Evolutionary conservation across 345 rosid species (phyloP).

Genomic region (Acer saccharum): DNA sequence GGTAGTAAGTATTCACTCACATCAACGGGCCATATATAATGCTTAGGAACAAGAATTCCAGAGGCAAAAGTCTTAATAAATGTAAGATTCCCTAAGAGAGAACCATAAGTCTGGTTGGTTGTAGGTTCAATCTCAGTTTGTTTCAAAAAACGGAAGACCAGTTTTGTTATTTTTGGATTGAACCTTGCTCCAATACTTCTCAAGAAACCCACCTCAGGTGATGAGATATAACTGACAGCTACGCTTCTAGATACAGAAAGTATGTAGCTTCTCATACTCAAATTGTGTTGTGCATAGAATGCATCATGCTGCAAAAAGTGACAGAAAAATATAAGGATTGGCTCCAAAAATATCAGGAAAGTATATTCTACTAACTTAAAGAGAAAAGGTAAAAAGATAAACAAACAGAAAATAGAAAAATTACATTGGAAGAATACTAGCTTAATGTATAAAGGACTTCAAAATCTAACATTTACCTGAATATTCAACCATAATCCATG

Average conservation of each 20-base stretch:
- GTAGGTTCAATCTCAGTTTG: conserved; percentile 59
- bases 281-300: conserved; percentile 68
- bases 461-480: conserved; percentile 49
- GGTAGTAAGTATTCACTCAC: conserved; percentile 48
- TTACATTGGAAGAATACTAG: too few species aligned
- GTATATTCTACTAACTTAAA: not conserved
- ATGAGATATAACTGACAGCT: conserved; percentile 60
- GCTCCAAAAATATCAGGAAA: not conserved
- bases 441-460: too few species aligned
- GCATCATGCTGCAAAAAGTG: conserved; percentile 61
- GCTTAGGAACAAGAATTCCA: conserved; percentile 84
- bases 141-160: conserved; percentile 64
- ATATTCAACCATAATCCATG: conserved; percentile 72
- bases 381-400: not conserved
- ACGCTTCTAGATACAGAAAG: conserved; percentile 50
- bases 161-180: conserved; percentile 46
- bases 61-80: conserved; percentile 90
- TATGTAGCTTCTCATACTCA: conserved; percentile 71
- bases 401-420: conserved; percentile 6
- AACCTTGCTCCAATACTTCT: conserved; percentile 49
- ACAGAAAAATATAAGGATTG: conserved; percentile 13
- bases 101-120: conserved; percentile 72
- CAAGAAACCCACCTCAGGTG: conserved; percentile 84
- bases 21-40: conserved; percentile 72
- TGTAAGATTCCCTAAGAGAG: conserved; percentile 60